A percentile compares a stretch with the other conserved stretches of the same genome.
Evolutionary conservation across 192 early-diverging fungal genomes (phyloP).

Genomic region (Martensiomyces pterosporus): DNA sequence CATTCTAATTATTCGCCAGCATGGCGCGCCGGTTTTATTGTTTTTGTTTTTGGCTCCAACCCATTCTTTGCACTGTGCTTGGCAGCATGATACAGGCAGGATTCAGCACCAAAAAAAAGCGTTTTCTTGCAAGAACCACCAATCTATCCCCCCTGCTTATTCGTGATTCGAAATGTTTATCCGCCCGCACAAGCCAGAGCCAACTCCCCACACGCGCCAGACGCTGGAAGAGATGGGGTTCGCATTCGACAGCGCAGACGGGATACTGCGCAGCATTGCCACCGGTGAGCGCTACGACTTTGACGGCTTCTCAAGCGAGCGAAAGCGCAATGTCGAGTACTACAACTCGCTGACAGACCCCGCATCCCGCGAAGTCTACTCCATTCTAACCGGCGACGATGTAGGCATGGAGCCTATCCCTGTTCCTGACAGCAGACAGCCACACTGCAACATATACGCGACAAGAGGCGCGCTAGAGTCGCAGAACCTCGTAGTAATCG

Average conservation of each 20-base stretch:
- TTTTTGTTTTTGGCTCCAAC: background rate
- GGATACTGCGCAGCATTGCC: conserved; percentile 12
- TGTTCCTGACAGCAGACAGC: conserved; percentile 17
- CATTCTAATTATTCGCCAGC: too few relatives aligned
- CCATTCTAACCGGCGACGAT: conserved; percentile 12
- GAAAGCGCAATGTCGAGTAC: conserved; percentile 15
- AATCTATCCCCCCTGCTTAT: too few relatives aligned
- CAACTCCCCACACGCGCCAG: conserved; percentile 10
- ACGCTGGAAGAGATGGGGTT: conserved; percentile 34
- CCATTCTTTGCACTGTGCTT: too few relatives aligned
- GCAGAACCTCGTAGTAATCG: conserved; percentile 30
- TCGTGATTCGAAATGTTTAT: too few relatives aligned
- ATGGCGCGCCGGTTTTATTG: too few relatives aligned
- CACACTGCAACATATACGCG: conserved; percentile 35
- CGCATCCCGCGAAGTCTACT: conserved; percentile 26
- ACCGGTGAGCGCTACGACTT: conserved; percentile 16
- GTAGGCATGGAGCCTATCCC: conserved; percentile 34
- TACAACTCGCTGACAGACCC: conserved; percentile 17
- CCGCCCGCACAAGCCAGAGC: conserved; percentile 21
- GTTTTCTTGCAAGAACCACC: background rate
- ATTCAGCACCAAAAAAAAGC: too few relatives aligned
- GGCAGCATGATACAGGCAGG: too few relatives aligned
- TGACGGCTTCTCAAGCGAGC: background rate
- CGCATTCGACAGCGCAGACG: conserved; percentile 21
- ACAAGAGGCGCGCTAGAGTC: conserved; percentile 23